Evolutionary conservation across 441 rosid genomes (phyloP).

Genomic region (Populus hybrid): DNA sequence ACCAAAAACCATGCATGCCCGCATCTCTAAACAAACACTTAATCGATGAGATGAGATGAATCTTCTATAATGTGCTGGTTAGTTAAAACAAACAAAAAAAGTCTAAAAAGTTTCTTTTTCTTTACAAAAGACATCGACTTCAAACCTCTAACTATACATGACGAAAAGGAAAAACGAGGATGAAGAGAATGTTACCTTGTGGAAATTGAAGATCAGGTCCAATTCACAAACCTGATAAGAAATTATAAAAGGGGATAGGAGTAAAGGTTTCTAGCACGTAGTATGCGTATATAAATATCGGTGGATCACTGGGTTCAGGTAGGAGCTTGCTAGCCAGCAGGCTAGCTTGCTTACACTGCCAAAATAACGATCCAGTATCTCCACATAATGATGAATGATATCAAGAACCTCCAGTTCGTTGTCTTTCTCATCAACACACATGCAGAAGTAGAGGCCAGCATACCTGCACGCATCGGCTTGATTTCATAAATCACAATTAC

Average conservation of each 20-base stretch:
- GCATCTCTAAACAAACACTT: too few species aligned
- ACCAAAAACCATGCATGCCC: too few species aligned
- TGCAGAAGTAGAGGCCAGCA: conserved; percentile 96
- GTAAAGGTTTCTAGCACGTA: not conserved
- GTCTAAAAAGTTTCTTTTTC: too few species aligned
- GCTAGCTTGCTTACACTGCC: conserved; percentile 75
- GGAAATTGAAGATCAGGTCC: conserved; percentile 80
- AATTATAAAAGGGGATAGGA: not conserved
- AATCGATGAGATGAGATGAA: too few species aligned
- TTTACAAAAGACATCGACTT: too few species aligned
- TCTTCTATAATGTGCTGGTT: too few species aligned
- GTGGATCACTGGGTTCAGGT: not conserved
- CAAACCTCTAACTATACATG: too few species aligned
- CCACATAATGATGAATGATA: conserved; percentile 94
- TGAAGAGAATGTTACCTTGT: conserved; percentile 42
- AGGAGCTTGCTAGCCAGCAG: too few species aligned
- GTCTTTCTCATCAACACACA: conserved; percentile 88
- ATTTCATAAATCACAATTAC: not conserved
- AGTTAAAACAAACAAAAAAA: too few species aligned
- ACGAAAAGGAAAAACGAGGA: too few species aligned
- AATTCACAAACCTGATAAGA: conserved; percentile 64
- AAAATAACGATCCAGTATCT: conserved; percentile 91
- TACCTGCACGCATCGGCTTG: conserved; percentile 43
- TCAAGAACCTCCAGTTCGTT: conserved; percentile 87
- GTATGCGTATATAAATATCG: not conserved